phyloP scores from a whole-genome alignment of 768 basidiomycete species.

The Tephrocybe sp. region DNA sequence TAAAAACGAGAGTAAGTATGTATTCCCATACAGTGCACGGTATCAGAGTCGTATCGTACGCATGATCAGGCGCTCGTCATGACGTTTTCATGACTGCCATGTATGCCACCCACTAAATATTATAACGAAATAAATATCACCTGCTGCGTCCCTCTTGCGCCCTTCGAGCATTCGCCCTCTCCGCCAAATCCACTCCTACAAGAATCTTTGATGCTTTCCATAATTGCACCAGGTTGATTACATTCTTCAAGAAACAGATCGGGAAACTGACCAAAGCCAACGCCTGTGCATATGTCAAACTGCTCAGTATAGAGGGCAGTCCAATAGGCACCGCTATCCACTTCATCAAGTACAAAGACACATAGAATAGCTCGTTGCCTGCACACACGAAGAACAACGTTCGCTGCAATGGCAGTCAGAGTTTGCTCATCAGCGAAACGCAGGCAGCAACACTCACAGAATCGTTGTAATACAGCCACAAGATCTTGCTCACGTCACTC shows the following conservation, averaged over 20 bases:
- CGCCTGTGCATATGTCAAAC: conserved; percentile 74
- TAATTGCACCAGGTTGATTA: conserved; percentile 94
- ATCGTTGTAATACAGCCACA: conserved; percentile 94
- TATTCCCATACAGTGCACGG: too few species aligned
- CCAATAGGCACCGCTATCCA: conserved; percentile 76
- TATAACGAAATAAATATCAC: conserved; percentile 1
- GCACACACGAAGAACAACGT: conserved; percentile 93
- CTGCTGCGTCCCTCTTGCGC: conserved; percentile 25
- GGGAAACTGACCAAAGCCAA: conserved; percentile 64
- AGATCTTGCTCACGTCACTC: conserved; percentile 88
- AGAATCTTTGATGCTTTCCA: conserved; percentile 98
- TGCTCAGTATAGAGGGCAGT: conserved; percentile 29
- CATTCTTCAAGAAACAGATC: conserved; percentile 79
- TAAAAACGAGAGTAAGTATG: too few species aligned
- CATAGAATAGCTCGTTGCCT: conserved; percentile 94
- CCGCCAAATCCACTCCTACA: conserved; percentile 90
- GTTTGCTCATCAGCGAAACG: background rate
- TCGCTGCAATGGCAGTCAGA: conserved; percentile 42
- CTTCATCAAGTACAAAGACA: conserved; percentile 91
- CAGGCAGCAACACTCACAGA: conserved; percentile 52
- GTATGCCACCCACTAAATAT: background rate
- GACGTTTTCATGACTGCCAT: too few species aligned
- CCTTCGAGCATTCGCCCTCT: conserved; percentile 67
- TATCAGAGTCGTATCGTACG: too few species aligned
- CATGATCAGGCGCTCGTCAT: too few species aligned